Conservation (phyloP, 345 rosid genomes). For the Gossypium ekmanianum region DNA sequence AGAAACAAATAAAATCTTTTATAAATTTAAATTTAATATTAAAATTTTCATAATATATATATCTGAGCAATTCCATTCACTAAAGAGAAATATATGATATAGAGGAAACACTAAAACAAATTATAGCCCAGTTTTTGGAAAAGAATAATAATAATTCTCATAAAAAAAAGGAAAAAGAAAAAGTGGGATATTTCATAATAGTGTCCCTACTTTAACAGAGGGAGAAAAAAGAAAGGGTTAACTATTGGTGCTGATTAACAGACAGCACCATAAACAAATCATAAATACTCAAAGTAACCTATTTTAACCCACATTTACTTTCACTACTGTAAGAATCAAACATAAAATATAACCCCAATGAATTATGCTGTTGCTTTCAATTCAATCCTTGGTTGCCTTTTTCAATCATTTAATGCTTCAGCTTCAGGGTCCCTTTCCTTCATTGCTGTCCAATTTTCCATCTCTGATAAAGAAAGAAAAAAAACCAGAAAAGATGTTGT, state of each 20-base stretch:
- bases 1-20: too few species aligned
- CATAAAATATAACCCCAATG: conserved; percentile 1
- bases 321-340: not conserved
- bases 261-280: conserved; percentile 15
- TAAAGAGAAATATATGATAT: not conserved
- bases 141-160: not conserved
- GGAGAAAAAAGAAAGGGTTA: not conserved
- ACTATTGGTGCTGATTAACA: conserved; percentile 2
- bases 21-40: too few species aligned
- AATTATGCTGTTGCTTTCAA: conserved; percentile 10
- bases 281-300: conserved; percentile 5
- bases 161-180: not conserved
- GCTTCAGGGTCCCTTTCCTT: conserved; percentile 62
- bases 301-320: conserved; percentile 8
- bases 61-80: too few species aligned
- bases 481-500: not conserved
- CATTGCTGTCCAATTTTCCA: conserved; percentile 49
- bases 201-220: conserved; percentile 1
- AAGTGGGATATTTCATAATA: not conserved
- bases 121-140: not conserved
- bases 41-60: too few species aligned
- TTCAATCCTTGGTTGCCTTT: not conserved
- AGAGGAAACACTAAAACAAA: not conserved
- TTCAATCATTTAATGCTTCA: conserved; percentile 67
- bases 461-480: conserved; percentile 36